A percentile compares a stretch with the other conserved stretches of the same genome.
Conservation (phyloP, 371 early-diverging fungal species). For the Mucor indicus region DNA sequence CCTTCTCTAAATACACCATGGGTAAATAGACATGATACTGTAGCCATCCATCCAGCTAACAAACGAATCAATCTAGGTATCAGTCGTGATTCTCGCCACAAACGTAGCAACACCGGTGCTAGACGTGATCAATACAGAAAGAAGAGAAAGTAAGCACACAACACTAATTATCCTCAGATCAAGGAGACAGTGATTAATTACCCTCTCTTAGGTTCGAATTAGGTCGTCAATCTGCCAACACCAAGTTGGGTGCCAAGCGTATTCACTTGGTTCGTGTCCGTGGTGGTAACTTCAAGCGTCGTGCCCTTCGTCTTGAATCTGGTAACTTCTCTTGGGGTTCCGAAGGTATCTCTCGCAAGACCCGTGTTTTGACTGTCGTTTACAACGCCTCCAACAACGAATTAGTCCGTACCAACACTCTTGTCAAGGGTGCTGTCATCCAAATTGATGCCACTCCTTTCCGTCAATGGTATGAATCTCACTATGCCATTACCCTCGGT, state of each 20-base stretch:
- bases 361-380: slow-evolving; percentile 95
- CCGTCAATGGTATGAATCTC: slow-evolving; percentile 98
- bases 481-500: slow-evolving; percentile 91
- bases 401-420: slow-evolving; percentile 99
- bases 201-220: slow-evolving; percentile 99
- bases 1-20: slow-evolving; percentile 34
- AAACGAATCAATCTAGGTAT: slow-evolving; percentile 69
- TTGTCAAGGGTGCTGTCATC: slow-evolving; percentile 98
- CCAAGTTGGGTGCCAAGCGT: slow-evolving; percentile 96
- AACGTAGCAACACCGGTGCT: slow-evolving; percentile 97
- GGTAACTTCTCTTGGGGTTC: slow-evolving; percentile 99
- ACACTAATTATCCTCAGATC: no score
- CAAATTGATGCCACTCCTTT: slow-evolving; percentile 99
- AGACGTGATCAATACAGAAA: slow-evolving; percentile 97
- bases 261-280: slow-evolving; percentile 96
- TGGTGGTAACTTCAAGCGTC: slow-evolving; percentile 99
- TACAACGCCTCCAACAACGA: slow-evolving; percentile 99
- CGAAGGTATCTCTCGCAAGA: slow-evolving; percentile 92
- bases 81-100: slow-evolving; percentile 97
- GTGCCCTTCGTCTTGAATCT: slow-evolving; percentile 96
- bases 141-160: slow-evolving; percentile 82
- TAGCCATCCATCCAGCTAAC: slow-evolving; percentile 17
- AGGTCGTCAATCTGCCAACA: slow-evolving; percentile 98
- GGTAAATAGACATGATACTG: slow-evolving; percentile 17
- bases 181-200: no score